These are phyloP conservation scores for Schizochytrium sp. DNA, from an alignment of 108 stramenopile genomes.

Conservation along the genomic window DNA sequence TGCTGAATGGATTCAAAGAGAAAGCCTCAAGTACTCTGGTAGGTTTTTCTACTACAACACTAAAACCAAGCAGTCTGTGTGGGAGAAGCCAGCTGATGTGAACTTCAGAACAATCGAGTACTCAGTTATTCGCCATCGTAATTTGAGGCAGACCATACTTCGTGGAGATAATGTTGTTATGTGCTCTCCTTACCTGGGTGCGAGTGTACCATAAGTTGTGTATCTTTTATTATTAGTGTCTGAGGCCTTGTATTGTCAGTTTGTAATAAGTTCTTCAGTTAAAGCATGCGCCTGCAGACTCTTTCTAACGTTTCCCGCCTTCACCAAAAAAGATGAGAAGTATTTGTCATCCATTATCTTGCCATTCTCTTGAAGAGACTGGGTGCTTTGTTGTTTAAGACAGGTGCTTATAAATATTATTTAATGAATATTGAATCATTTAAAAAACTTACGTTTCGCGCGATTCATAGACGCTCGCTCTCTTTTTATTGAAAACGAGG, in stretches of 20 bases:
- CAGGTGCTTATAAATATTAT: background rate
- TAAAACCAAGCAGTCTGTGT: background rate
- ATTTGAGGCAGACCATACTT: slow-evolving; percentile 24
- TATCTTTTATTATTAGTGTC: no score
- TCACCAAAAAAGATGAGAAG: no score
- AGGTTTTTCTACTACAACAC: slow-evolving; percentile 22
- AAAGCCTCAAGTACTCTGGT: slow-evolving; percentile 44
- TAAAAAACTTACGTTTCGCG: background rate
- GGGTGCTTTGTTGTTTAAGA: no score
- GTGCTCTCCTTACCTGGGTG: background rate
- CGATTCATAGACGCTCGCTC: no score
- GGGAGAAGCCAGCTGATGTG: slow-evolving; percentile 16
- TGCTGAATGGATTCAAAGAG: slow-evolving; percentile 18
- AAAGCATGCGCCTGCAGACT: no score
- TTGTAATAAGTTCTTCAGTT: no score
- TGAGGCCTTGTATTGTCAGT: no score
- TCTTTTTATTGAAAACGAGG: no score
- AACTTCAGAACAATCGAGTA: background rate
- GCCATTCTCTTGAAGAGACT: no score
- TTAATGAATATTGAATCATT: background rate
- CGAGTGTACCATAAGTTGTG: background rate
- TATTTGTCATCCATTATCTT: no score
- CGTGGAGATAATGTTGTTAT: slow-evolving; percentile 43
- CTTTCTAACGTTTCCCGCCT: no score
- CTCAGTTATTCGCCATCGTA: background rate